These are phyloP conservation scores for Phytomonas sp. DNA, from an alignment of 208 protist species.

Conservation along the genomic window DNA sequence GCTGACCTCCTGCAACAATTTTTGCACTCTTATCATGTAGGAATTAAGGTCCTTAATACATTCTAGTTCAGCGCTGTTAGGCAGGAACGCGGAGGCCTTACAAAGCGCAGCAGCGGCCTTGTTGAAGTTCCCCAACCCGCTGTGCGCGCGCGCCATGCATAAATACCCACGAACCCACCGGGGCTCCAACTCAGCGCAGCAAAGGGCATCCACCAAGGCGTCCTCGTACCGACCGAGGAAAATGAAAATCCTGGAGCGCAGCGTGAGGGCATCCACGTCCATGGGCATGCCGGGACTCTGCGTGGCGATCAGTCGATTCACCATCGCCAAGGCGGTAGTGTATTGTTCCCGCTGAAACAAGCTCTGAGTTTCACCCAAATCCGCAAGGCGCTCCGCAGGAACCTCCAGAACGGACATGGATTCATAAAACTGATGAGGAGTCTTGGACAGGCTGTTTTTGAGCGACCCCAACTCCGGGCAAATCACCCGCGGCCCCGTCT, in stretches of 20 bases:
- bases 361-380: slow-evolving; percentile 17
- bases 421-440: slow-evolving; percentile 4
- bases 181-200: slow-evolving; percentile 36
- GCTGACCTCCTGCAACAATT: slow-evolving; percentile 19
- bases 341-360: slow-evolving; percentile 15
- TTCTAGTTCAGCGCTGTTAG: slow-evolving; percentile 48
- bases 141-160: slow-evolving; percentile 45
- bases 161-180: slow-evolving; percentile 60
- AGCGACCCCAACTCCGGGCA: no score
- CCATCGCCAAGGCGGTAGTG: slow-evolving; percentile 16
- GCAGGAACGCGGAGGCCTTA: slow-evolving; percentile 30
- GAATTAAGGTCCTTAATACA: slow-evolving; percentile 42
- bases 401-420: slow-evolving; percentile 18
- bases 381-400: slow-evolving; percentile 16
- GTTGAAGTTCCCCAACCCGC: slow-evolving; percentile 41
- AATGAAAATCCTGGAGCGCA: slow-evolving; percentile 57
- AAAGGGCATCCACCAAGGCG: slow-evolving; percentile 42
- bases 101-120: slow-evolving; percentile 23
- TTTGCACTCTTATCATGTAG: slow-evolving; percentile 41
- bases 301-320: slow-evolving; percentile 13
- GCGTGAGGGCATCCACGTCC: slow-evolving; percentile 31
- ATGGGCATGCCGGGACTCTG: neutral
- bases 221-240: slow-evolving; percentile 43
- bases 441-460: no score
- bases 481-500: no score